Evolutionary conservation across 2,329 filamentous ascomycete genomes (phyloP).

Genomic region (Reticulascus tulasneorum): DNA sequence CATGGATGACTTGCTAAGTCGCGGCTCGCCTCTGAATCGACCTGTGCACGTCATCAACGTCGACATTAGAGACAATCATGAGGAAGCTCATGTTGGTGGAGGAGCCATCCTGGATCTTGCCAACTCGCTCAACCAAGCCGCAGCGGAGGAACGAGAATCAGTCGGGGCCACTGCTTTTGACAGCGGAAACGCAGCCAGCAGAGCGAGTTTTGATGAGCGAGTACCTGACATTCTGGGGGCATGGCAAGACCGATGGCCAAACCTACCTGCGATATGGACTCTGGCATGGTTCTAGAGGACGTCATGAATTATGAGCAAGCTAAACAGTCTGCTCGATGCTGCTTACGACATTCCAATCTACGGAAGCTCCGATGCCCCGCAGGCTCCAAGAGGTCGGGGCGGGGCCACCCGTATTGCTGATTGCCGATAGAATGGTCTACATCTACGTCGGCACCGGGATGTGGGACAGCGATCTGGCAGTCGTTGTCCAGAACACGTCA

Average conservation of each 20-base stretch:
- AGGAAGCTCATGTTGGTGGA: constrained; percentile 88
- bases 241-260: constrained; percentile 95
- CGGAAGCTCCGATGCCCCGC: no score
- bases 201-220: constrained; percentile 81
- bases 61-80: constrained; percentile 97
- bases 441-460: no score
- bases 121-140: constrained; percentile 75
- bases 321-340: no score
- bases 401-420: no score
- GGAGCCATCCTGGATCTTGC: constrained; percentile 90
- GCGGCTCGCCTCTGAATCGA: constrained; percentile 81
- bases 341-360: no score
- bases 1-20: constrained; percentile 83
- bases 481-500: no score
- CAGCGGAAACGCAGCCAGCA: constrained; percentile 59
- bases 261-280: constrained; percentile 88
- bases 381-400: no score
- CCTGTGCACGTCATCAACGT: constrained; percentile 98
- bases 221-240: constrained; percentile 87
- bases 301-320: no score
- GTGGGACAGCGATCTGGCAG: no score
- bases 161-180: constrained; percentile 66
- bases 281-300: constrained; percentile 94
- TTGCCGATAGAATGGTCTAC: no score
- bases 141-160: constrained; percentile 68